Evolutionary conservation across 305 asterid species (phyloP).

Genomic region (Fraxinus albicans): DNA sequence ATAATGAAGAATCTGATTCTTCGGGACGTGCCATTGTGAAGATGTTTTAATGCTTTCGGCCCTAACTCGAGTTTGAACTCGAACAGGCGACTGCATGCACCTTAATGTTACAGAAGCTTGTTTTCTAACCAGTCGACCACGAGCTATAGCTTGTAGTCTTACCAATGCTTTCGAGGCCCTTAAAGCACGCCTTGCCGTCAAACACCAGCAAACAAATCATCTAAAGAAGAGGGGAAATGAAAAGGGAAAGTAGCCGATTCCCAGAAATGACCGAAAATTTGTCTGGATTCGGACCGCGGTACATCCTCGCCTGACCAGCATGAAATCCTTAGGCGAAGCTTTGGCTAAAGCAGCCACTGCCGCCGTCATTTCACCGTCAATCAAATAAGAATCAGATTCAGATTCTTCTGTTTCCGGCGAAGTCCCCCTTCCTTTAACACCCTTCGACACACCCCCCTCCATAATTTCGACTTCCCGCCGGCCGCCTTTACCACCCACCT

Average conservation of each 20-base stretch:
- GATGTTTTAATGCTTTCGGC: constrained; percentile 52
- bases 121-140: constrained; percentile 76
- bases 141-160: constrained; percentile 83
- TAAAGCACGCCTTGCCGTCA: constrained; percentile 83
- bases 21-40: constrained; percentile 22
- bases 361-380: constrained; percentile 63
- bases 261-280: constrained; percentile 70
- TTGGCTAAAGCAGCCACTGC: constrained; percentile 69
- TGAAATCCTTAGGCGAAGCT: constrained; percentile 73
- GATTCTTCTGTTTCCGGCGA: constrained; percentile 52
- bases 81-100: constrained; percentile 90
- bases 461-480: constrained; percentile 62
- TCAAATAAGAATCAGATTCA: constrained; percentile 39
- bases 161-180: constrained; percentile 84
- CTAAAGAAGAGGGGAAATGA: neutral
- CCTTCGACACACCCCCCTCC: constrained; percentile 66
- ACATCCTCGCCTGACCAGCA: constrained; percentile 65
- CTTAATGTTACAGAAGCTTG: constrained; percentile 79
- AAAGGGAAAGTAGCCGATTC: constrained; percentile 16
- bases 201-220: neutral
- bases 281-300: constrained; percentile 82
- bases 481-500: constrained; percentile 50
- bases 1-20: constrained; percentile 37
- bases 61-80: constrained; percentile 75
- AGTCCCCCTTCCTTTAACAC: constrained; percentile 41